Conservation (phyloP, 1,139 yeast genomes). For the Debaryomyces psychrophilus region DNA sequence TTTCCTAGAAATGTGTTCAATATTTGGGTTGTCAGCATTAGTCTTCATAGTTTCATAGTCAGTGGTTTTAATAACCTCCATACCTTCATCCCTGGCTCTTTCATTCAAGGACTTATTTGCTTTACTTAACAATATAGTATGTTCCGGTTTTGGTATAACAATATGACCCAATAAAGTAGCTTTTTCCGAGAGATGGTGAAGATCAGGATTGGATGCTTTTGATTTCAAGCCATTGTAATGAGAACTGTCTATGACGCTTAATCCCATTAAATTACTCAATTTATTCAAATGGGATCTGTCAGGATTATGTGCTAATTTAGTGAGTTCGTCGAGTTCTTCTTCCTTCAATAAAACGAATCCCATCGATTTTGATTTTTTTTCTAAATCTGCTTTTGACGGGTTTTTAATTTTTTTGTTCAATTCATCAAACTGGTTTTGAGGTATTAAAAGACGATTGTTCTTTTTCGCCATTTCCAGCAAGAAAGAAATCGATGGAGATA, state of each 20-base stretch:
- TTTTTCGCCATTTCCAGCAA: constrained; percentile 19
- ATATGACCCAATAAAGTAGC: constrained; percentile 22
- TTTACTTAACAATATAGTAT: constrained; percentile 12
- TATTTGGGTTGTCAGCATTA: constrained; percentile 27
- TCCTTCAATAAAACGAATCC: constrained; percentile 20
- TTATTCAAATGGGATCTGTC: constrained; percentile 19
- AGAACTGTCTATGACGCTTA: constrained; percentile 19
- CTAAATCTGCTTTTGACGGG: constrained; percentile 31
- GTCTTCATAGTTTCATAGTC: constrained; percentile 16
- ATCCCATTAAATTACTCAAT: constrained; percentile 18
- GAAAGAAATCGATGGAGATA: constrained; percentile 15
- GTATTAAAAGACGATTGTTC: constrained; percentile 10
- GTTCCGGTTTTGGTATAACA: constrained; percentile 21
- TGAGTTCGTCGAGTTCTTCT: constrained; percentile 18
- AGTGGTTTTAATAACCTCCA: constrained; percentile 7
- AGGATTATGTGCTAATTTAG: constrained; percentile 18
- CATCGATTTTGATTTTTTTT: constrained; percentile 21
- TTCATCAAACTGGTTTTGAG: constrained; percentile 17
- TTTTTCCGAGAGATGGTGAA: constrained; percentile 25
- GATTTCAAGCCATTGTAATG: constrained; percentile 20
- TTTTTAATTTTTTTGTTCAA: constrained; percentile 20
- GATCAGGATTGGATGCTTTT: constrained; percentile 22
- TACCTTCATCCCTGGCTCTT: constrained; percentile 13
- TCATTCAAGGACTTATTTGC: constrained; percentile 19
- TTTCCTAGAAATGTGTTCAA: constrained; percentile 28